Evolutionary conservation across 192 early-diverging fungal genomes (phyloP).

Genomic region (Mortierella antarctica): DNA sequence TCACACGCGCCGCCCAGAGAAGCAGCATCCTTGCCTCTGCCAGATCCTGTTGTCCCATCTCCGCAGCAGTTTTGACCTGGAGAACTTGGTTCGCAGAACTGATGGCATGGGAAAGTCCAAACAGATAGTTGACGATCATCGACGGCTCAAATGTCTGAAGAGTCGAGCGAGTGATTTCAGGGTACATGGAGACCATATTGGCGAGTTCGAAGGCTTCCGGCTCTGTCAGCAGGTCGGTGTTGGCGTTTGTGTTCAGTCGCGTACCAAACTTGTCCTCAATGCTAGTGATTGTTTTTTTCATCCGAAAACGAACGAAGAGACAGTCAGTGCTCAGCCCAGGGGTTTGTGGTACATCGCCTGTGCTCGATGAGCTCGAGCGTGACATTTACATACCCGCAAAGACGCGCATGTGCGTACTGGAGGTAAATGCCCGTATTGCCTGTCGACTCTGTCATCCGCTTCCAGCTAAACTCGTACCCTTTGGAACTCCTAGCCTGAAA

Average conservation of each 20-base stretch:
- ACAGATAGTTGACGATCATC: constrained; percentile 80
- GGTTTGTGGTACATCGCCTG: neutral
- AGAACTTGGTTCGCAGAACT: constrained; percentile 73
- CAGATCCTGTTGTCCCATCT: constrained; percentile 54
- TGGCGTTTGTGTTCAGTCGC: constrained; percentile 55
- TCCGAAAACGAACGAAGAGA: neutral
- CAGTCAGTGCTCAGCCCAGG: neutral
- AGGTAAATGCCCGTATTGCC: constrained; percentile 97
- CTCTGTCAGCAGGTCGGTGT: constrained; percentile 78
- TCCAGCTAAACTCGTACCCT: constrained; percentile 93
- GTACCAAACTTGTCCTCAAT: constrained; percentile 80
- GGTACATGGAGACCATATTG: constrained; percentile 81
- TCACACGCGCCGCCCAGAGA: constrained; percentile 80
- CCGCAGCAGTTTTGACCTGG: constrained; percentile 70
- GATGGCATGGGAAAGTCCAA: constrained; percentile 79
- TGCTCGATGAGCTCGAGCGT: neutral
- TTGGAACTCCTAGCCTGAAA: constrained; percentile 85
- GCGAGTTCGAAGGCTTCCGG: constrained; percentile 75
- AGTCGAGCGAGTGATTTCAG: constrained; percentile 74
- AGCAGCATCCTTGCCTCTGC: constrained; percentile 84
- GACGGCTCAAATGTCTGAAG: constrained; percentile 79
- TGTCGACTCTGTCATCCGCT: constrained; percentile 89
- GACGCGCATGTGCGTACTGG: constrained; percentile 94
- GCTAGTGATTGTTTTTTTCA: constrained; percentile 7
- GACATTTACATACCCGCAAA: constrained; percentile 72